Conservation (phyloP, 1,284 basidiomycete species). For the Irpex lacteus region DNA sequence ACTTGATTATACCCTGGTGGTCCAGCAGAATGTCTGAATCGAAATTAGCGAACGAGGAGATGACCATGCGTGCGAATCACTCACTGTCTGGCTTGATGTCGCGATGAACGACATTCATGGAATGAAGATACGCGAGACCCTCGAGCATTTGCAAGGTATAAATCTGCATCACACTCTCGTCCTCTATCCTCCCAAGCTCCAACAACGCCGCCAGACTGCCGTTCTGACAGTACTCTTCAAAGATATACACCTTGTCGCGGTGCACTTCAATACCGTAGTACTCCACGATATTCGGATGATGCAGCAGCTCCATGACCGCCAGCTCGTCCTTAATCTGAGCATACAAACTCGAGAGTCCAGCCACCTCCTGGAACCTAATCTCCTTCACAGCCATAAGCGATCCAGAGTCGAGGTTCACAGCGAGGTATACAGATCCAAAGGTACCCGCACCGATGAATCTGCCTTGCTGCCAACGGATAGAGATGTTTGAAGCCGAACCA, state of each 20-base stretch:
- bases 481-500: constrained; percentile 91
- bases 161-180: constrained; percentile 93
- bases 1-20: constrained; percentile 93
- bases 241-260: constrained; percentile 98
- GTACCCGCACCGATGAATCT: constrained; percentile 97
- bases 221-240: constrained; percentile 98
- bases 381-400: constrained; percentile 99
- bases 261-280: constrained; percentile 99
- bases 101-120: constrained; percentile 90
- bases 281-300: constrained; percentile 98
- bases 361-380: constrained; percentile 94
- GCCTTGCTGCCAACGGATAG: constrained; percentile 98
- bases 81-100: constrained; percentile 99
- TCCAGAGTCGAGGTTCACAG: constrained; percentile 95
- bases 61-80: constrained; percentile 30
- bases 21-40: constrained; percentile 91
- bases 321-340: constrained; percentile 97
- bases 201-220: constrained; percentile 89
- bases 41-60: neutral
- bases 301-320: constrained; percentile 97
- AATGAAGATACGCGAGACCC: constrained; percentile 92
- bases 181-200: constrained; percentile 95
- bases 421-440: constrained; percentile 97
- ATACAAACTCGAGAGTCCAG: constrained; percentile 80
- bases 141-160: constrained; percentile 98